phyloP scores from a whole-genome alignment of 768 basidiomycete genomes.

The Kwoniella dendrophila region DNA sequence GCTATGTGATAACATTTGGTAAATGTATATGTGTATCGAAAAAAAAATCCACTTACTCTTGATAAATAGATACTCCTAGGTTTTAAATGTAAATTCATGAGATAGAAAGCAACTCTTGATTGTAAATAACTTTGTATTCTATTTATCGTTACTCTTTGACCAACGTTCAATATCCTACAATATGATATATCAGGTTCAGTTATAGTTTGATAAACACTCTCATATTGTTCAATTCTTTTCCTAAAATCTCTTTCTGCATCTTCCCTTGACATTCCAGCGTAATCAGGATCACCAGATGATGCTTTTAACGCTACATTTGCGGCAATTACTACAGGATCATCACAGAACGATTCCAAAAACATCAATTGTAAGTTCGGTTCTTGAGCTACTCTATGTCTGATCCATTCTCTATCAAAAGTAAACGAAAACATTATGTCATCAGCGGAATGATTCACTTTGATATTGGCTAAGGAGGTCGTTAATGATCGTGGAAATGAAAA shows the following conservation, averaged over 20 bases:
- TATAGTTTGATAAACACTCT: slow-evolving; percentile 92
- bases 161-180: slow-evolving; percentile 89
- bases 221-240: slow-evolving; percentile 87
- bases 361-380: slow-evolving; percentile 86
- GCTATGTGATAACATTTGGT: too few relatives aligned
- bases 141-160: slow-evolving; percentile 77
- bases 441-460: neutral
- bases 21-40: neutral
- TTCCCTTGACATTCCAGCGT: slow-evolving; percentile 82
- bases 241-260: slow-evolving; percentile 87
- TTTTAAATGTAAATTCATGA: slow-evolving; percentile 97
- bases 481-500: neutral
- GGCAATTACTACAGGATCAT: slow-evolving; percentile 90
- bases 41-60: slow-evolving; percentile 63
- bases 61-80: slow-evolving; percentile 96
- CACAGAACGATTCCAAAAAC: slow-evolving; percentile 92
- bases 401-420: slow-evolving; percentile 65
- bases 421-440: neutral
- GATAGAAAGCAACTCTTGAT: slow-evolving; percentile 94
- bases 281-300: slow-evolving; percentile 94
- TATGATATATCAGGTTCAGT: slow-evolving; percentile 88
- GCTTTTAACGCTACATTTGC: slow-evolving; percentile 97
- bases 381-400: slow-evolving; percentile 76
- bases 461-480: too few relatives aligned
- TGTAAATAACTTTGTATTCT: slow-evolving; percentile 92